Evolutionary conservation across 345 rosid genomes (phyloP), one percentile per base, ranked within the genome.

Genomic region (Adansonia digitata): DNA sequence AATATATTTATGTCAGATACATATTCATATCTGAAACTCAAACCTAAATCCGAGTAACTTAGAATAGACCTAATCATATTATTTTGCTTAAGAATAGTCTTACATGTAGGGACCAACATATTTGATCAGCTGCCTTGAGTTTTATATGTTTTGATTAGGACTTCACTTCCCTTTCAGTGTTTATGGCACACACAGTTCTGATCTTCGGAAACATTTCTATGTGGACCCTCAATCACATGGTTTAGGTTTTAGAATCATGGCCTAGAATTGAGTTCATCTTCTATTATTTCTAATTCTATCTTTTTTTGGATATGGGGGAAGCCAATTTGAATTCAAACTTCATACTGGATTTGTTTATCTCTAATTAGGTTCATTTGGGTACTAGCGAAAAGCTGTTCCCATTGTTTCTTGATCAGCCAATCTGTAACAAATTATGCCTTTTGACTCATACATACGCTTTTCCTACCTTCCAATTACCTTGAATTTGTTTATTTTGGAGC

Each of bases 251-350:
- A 22, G 1, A 53, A 53, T 22, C 9, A 49, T 49, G 55, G 42
- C 42, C 64, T 60, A 20, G 39, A 20, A n/a, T 4, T 40, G 29
- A 20, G 27, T 39, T 11, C 20, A 3, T 20, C 45, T 22, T 24
- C 20, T n/a, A 4, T 27, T 10, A 4, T 29, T 5, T 64, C 18
- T 61, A 7, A 31, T 17, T 62, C 7, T 35, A 7, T 34, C 45
- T 9, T 35, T 62, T 35, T 13, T 63, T 63, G 35, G 11, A 22
- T 42, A 12, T 66, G 35, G 52, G 29, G 68, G 3, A n/a, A 49
- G 51, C 56, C 72, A 68, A 45, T 45, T 45, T 69, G 43, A 69
- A 69, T 69, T 48, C 42, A 69, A 48, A 29, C 56, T 45, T 24
- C 35, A 15, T 67, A 43, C 3, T 46, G 56, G 42, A 39, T 39